phyloP scores from a whole-genome alignment of 129 eudicot species.

The Flaveria trinervia region DNA sequence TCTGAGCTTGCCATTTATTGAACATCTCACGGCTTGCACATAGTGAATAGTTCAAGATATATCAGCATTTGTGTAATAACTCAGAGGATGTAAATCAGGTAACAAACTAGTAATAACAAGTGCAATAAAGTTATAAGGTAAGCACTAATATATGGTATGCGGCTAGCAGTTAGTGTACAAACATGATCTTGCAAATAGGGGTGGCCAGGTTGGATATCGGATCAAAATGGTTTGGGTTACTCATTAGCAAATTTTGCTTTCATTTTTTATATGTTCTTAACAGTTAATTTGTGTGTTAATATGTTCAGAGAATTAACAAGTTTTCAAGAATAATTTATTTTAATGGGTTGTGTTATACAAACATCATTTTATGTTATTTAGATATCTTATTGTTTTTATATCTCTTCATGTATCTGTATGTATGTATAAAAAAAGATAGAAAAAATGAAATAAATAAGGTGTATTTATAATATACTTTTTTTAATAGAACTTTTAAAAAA shows the following conservation, averaged over 20 bases:
- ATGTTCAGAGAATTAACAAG: neutral
- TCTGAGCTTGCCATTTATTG: conserved; percentile 94
- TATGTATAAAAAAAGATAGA: too few species aligned
- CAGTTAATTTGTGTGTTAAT: neutral
- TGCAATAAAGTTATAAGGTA: neutral
- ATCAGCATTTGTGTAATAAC: conserved; percentile 27
- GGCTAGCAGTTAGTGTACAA: too few species aligned
- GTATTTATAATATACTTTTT: too few species aligned
- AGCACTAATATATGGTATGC: neutral
- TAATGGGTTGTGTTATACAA: too few species aligned
- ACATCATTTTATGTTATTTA: too few species aligned
- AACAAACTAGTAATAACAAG: neutral
- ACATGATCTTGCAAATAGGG: neutral
- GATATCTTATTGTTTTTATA: too few species aligned
- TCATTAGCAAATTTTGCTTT: too few species aligned
- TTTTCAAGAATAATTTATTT: too few species aligned
- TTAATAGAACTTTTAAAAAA: neutral
- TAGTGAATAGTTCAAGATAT: conserved; percentile 9
- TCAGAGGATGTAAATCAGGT: neutral
- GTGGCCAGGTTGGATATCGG: neutral
- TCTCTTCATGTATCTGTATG: too few species aligned
- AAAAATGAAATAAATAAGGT: too few species aligned
- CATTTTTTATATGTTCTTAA: too few species aligned
- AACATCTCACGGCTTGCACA: conserved; percentile 86
- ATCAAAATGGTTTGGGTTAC: neutral